Base-by-base conservation (phyloP, 257 asterid species). In the Jacaranda copaia region DNA sequence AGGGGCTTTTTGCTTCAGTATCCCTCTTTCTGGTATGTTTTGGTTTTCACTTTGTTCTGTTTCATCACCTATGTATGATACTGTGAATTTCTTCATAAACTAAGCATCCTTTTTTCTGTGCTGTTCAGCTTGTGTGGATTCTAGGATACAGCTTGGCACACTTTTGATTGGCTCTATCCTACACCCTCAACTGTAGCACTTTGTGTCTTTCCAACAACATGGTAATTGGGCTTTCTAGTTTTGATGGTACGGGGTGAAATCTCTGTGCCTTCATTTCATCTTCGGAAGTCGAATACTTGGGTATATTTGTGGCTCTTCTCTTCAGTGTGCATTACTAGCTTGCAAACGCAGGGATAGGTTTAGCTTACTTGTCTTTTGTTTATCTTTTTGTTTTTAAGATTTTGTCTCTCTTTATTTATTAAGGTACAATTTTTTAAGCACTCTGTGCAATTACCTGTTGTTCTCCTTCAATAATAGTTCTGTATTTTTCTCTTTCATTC, bases 101-200 rank as follows among this genome's bases (percentile, higher is more conserved):
- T 76, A 59, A 80, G 63, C 36, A 42, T 73, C 38, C 32, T 25
- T 3, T 70, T 39, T 62, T 42, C 43, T 49, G 46, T 74, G 77
- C 56, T 55, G 16, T 82, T 76, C 98, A 93, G 99, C 92, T 95
- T 42, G 88, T 88, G 1, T 95, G 99, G 99, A 95, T 88, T 81
- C 80, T 93, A 68, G 97, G 89, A 78, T 95, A 93, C 98, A 95
- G 99, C 84, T 89, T 93, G 92, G 90, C 89, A 12, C 97, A 95
- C 92, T 95, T 93, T 78, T 93, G 93, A 93, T 70, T 43, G 75
- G 18, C 74, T 38, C 19, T 5, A 13, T 69, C 63, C 80, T 68
- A 32, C 32, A 40, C 77, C 80, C 20, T 10, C 74, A 73, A 62
- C 35, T 68, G 8, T 59, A 25, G 68, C 19, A 14, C 13, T 25